Percentiles rank a stretch among this genome's conserved stretches.
Evolutionary conservation across 2,329 filamentous ascomycete species (phyloP).

Genomic region (Aspergillus ruber): DNA sequence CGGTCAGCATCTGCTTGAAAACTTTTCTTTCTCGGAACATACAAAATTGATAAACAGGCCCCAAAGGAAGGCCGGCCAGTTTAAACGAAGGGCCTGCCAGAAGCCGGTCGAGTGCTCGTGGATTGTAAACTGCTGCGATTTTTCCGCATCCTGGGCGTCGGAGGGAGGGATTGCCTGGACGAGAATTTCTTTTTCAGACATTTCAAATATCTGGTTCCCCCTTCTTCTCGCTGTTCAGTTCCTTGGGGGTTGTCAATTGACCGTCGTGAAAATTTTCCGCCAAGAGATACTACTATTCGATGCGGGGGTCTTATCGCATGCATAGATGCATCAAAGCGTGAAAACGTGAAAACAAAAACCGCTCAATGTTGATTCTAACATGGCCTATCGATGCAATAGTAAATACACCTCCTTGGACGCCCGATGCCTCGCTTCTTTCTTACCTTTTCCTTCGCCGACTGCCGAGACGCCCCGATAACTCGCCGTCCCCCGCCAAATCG

Average conservation of each 20-base stretch:
- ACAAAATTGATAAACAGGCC: constrained; percentile 22
- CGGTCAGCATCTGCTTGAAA: background rate
- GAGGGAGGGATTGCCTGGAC: constrained; percentile 13
- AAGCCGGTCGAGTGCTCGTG: constrained; percentile 19
- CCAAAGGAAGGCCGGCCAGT: constrained; percentile 22
- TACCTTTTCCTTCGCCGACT: background rate
- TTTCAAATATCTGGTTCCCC: too few relatives aligned
- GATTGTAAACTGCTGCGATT: constrained; percentile 16
- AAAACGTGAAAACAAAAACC: too few relatives aligned
- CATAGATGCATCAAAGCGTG: background rate
- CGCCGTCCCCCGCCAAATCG: background rate
- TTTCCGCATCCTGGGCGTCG: constrained; percentile 11
- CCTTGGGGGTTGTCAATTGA: background rate
- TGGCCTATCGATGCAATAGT: background rate
- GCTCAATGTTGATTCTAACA: too few relatives aligned
- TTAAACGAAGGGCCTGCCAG: constrained; percentile 16
- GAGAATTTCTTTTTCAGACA: constrained; percentile 2
- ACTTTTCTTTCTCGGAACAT: background rate
- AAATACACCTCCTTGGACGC: background rate
- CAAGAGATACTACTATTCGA: background rate
- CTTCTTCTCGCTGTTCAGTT: background rate
- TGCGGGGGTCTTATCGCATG: background rate
- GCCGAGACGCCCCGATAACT: background rate
- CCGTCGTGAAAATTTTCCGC: background rate
- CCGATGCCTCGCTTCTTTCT: background rate